A percentile compares a stretch with the other conserved stretches of the same genome.
These are phyloP conservation scores for Colletotrichum somersetense DNA, from an alignment of 2,329 filamentous ascomycete species.

Conservation along the genomic window DNA sequence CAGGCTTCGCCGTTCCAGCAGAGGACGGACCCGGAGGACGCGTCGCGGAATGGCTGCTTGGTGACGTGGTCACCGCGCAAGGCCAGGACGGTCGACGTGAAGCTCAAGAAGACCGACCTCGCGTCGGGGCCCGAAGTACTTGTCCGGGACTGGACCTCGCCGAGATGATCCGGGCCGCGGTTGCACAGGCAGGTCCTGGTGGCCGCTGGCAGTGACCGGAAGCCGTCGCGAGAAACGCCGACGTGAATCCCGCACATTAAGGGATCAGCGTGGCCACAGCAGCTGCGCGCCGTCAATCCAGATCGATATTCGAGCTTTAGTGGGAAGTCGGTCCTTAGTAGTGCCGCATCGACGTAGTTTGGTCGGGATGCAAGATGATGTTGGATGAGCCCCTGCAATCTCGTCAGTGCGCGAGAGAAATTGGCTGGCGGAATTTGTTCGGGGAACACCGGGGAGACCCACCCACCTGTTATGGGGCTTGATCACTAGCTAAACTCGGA, in stretches of 20 bases:
- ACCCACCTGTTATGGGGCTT: not conserved
- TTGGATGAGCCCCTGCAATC: not conserved
- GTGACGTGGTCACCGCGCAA: slow-evolving; percentile 82
- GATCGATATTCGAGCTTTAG: not conserved
- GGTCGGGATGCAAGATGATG: not conserved
- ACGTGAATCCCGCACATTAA: slow-evolving; percentile 73
- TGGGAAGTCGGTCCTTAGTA: not conserved
- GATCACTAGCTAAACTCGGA: too few species aligned
- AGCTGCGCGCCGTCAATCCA: not conserved
- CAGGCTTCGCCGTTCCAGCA: slow-evolving; percentile 99
- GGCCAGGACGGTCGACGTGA: slow-evolving; percentile 89
- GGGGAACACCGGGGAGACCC: not conserved
- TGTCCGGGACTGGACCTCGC: slow-evolving; percentile 52
- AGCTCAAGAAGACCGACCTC: slow-evolving; percentile 63
- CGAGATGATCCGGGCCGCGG: slow-evolving; percentile 71
- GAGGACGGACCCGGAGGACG: slow-evolving; percentile 71
- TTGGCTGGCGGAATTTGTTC: slow-evolving; percentile 8
- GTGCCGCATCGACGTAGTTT: not conserved
- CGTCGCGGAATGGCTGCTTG: slow-evolving; percentile 78
- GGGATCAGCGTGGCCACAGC: too few species aligned
- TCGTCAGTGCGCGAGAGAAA: not conserved
- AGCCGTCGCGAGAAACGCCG: slow-evolving; percentile 56
- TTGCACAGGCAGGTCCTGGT: slow-evolving; percentile 63
- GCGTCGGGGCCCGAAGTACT: slow-evolving; percentile 46
- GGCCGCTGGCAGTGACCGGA: slow-evolving; percentile 50